These are phyloP conservation scores for Parachaetomium inaequale DNA, from an alignment of 495 filamentous ascomycete species.

Conservation along the genomic window DNA sequence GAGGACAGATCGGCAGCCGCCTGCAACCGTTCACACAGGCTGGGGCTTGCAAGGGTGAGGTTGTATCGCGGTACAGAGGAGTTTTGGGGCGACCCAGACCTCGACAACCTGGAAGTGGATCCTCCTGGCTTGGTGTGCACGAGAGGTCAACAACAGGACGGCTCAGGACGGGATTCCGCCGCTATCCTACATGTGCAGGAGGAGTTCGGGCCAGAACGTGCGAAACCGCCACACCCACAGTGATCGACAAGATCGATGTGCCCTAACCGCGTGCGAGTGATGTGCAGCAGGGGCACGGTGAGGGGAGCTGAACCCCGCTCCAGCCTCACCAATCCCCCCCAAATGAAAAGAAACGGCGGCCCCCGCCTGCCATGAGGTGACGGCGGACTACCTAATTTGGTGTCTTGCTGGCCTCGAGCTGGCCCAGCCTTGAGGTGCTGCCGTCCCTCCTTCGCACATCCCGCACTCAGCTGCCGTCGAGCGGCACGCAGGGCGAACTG, in stretches of 20 bases:
- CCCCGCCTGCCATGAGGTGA: not conserved
- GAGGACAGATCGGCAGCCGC: constrained; percentile 14
- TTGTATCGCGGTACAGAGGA: constrained; percentile 3
- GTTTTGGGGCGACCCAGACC: not conserved
- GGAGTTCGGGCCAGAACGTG: not conserved
- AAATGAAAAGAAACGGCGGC: not conserved
- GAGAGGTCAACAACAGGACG: not conserved
- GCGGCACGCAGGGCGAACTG: constrained; percentile 2
- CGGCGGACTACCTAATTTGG: not conserved
- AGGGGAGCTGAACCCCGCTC: constrained; percentile 1
- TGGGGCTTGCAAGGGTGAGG: constrained; percentile 14
- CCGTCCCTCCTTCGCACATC: not conserved
- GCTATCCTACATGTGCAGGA: not conserved
- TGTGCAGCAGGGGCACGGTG: not conserved
- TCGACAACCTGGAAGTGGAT: not conserved
- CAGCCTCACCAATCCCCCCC: not conserved
- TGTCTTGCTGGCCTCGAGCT: too few relatives aligned
- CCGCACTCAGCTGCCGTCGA: not conserved
- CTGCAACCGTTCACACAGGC: not conserved
- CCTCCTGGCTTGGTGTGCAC: not conserved
- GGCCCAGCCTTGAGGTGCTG: not conserved
- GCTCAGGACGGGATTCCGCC: not conserved
- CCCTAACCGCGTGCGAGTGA: not conserved
- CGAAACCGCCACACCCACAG: not conserved
- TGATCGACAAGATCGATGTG: constrained; percentile 1